phyloP scores from a whole-genome alignment of 2,329 filamentous ascomycete species.

The Neonectria neomacrospora region DNA sequence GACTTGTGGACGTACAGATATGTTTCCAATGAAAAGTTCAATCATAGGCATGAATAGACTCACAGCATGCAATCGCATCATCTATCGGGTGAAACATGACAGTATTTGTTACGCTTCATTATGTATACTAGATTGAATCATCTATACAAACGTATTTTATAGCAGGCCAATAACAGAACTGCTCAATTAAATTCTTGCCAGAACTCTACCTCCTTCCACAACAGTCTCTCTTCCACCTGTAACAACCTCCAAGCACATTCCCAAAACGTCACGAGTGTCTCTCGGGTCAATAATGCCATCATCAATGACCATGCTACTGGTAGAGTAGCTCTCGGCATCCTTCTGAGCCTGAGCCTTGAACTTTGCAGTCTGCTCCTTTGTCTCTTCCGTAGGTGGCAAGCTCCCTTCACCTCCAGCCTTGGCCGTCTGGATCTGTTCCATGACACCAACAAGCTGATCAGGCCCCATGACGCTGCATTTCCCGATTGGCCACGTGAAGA shows the following conservation, averaged over 20 bases:
- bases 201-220: constrained; percentile 6
- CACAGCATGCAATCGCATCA: too few species aligned
- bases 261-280: constrained; percentile 38
- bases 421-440: constrained; percentile 30
- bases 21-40: too few species aligned
- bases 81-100: too few species aligned
- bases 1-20: too few species aligned
- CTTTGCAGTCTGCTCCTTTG: constrained; percentile 38
- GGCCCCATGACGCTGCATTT: constrained; percentile 41
- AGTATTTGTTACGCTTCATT: too few species aligned
- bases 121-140: too few species aligned
- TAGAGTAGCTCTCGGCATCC: constrained; percentile 39
- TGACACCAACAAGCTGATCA: constrained; percentile 40
- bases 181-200: constrained; percentile 25
- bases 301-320: constrained; percentile 40
- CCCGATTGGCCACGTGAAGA: constrained; percentile 43
- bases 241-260: constrained; percentile 51
- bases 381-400: constrained; percentile 16
- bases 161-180: background rate
- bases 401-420: constrained; percentile 2
- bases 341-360: constrained; percentile 34
- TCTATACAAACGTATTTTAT: background rate
- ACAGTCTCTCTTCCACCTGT: constrained; percentile 1
- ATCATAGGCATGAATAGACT: too few species aligned
- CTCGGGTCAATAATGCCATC: constrained; percentile 47